Base-by-base conservation (phyloP, 306 rosid species). In the Abrus precatorius region DNA sequence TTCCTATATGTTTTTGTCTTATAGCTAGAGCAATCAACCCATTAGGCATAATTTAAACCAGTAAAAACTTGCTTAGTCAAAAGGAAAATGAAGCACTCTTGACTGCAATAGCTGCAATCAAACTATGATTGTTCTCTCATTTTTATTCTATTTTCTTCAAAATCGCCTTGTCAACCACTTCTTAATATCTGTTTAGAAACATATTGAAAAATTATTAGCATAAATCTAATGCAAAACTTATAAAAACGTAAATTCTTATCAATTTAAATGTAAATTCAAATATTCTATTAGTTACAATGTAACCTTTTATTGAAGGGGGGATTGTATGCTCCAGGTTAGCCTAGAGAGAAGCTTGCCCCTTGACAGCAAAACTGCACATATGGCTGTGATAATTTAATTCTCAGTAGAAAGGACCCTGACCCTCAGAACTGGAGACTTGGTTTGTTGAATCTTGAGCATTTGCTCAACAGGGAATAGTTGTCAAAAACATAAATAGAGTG, bases 11-110 rank as follows among this genome's bases (percentile, higher is more conserved):
- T 65, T 77, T 45, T 13, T 74, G 53, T 81, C 56, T 29, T 55
- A 13, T 71, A 71, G 44, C 85, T 70, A 11, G 4, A 29, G 62
- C 63, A 66, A 20, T 72, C 74, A 85, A 76, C 57, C 29, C 8
- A 60, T 59, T 72, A 80, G 67, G 76, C 72, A 47, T 59, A 13
- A 59, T 40, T 72, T 66, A 77, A 84, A 77, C 62, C 33, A 78
- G 50, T 6, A 81, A 82, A 71, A 20, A 40, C 13, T 80, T 4
- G n/a, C 12, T 41, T 65, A 5, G 73, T 82, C 80, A 80, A 84
- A 80, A 75, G 55, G 40, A 41, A 74, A 61, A 79, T 27, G 7
- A 49, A 59, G 11, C 54, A 65, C 49, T 63, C 65, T 65, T 61
- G 70, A 64, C 49, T 70, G 10, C 20, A 76, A 47, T 69, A 69